phyloP scores from a whole-genome alignment of 768 basidiomycete species.

The Pleurotus djamor region DNA sequence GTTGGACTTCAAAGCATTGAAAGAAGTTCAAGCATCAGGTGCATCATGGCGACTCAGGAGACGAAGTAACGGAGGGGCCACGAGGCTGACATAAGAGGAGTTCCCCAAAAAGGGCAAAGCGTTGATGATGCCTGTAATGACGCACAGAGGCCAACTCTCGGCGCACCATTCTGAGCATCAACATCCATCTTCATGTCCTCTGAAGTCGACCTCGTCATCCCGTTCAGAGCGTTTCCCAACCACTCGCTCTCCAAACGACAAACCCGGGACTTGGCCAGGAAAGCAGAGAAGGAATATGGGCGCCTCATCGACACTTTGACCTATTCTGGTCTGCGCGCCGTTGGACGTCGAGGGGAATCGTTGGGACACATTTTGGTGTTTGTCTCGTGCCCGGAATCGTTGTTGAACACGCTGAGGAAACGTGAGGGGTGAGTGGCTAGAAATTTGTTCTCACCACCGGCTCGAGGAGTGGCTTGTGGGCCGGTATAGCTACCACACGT shows the following conservation, averaged over 20 bases:
- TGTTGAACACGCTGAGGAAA: slow-evolving; percentile 63
- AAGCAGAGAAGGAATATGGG: slow-evolving; percentile 69
- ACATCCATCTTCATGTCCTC: slow-evolving; percentile 34
- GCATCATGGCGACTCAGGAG: no score
- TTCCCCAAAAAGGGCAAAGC: background rate
- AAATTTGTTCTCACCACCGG: background rate
- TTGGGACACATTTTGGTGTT: slow-evolving; percentile 77
- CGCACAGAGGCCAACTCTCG: background rate
- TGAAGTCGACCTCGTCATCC: slow-evolving; percentile 71
- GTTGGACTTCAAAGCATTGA: no score
- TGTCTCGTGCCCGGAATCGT: slow-evolving; percentile 62
- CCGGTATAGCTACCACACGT: no score
- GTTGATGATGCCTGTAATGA: background rate
- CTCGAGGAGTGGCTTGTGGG: no score
- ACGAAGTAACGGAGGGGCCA: no score
- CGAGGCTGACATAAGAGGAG: no score
- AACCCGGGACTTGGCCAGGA: slow-evolving; percentile 56
- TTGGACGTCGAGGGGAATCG: slow-evolving; percentile 74
- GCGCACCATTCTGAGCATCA: background rate
- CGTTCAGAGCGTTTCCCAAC: slow-evolving; percentile 53
- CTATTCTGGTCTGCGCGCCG: slow-evolving; percentile 63
- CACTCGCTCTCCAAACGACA: slow-evolving; percentile 58
- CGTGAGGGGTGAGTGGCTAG: slow-evolving; percentile 63
- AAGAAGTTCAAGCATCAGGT: no score
- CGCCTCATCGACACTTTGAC: slow-evolving; percentile 60